Percentiles rank a stretch among this genome's conserved stretches.
Evolutionary conservation across 202 grass and related monocot genomes (phyloP).

Genomic region (Sporobolus alterniflorus): DNA sequence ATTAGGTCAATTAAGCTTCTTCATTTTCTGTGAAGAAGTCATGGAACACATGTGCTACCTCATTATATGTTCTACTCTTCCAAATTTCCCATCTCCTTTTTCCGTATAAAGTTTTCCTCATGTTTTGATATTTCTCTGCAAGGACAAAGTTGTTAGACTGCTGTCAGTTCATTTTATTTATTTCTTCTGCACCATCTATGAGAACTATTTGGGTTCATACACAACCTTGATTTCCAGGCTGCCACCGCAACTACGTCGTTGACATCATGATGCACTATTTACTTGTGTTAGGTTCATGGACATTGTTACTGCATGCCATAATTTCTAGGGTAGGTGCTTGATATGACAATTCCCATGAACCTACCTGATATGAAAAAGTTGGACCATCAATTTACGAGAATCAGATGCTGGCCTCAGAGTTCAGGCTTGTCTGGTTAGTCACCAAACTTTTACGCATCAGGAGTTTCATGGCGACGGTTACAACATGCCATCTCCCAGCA

Average conservation of each 20-base stretch:
- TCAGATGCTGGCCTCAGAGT: no score
- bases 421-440: not conserved
- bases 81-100: not conserved
- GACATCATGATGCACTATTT: no score
- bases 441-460: not conserved
- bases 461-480: no score
- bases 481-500: no score
- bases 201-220: not conserved
- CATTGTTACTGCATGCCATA: not conserved
- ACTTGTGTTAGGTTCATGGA: not conserved
- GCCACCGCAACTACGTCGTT: not conserved
- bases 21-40: slow-evolving; percentile 1
- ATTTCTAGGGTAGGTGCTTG: not conserved
- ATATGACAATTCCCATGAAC: not conserved
- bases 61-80: not conserved
- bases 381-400: no score
- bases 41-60: not conserved
- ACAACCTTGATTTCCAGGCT: not conserved
- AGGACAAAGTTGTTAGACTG: not conserved
- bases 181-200: not conserved
- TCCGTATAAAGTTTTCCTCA: not conserved
- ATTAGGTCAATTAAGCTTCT: not conserved
- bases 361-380: not conserved
- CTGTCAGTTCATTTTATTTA: not conserved
- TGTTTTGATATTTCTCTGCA: not conserved